Base-by-base conservation (phyloP, 139 green algal species). In the Choricystis sp. region DNA sequence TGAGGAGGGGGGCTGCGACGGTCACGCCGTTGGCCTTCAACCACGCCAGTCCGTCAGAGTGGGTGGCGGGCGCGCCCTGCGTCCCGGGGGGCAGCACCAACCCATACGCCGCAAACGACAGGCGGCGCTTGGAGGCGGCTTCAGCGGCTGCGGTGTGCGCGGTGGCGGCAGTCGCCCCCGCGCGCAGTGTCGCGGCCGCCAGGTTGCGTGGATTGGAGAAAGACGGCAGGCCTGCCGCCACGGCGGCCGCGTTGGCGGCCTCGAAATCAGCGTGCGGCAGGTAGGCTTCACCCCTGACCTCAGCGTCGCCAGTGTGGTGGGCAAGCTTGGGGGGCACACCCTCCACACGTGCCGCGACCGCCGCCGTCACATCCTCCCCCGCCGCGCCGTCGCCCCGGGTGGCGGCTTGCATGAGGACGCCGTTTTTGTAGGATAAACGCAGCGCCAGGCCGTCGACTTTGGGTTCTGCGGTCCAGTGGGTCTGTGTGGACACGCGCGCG, bases 381-480 rank as follows among this genome's bases (percentile, higher is more conserved):
- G 69, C 25, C 16, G 1, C 9, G 23, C 79, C 79, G 57, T 85
- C 76, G 19, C 79, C 79, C 0, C 79, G 68, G 1, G 76, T 81
- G 24, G 76, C 79, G 1, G 68, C 76, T 21, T 52, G 23, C 49
- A 62, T 60, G 14, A 59, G n/a, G 1, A 25, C 30, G 24, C 66
- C 66, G 28, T 3, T 57, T n/a, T 26, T 23, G 67, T 81, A 85
- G 31, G 69, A 14, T 24, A 70, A 60, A 0, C 70, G 65, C 57
- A 79, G 26, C 2, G 78, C 74, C 29, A 85, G 73, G 21, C 78
- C 78, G 65, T 85, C 78, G 19, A 85, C 68, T 52, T 85, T 85
- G 3, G 78, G 78, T 67, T 85, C 78, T 23, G 81, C 62, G 26
- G 73, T 64, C 72, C 73, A 79, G n/a, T n/a, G n/a, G n/a, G n/a